Percentiles rank a stretch among this genome's conserved stretches.
Conservation (phyloP, 306 rosid genomes). For the Castanea crenata region DNA sequence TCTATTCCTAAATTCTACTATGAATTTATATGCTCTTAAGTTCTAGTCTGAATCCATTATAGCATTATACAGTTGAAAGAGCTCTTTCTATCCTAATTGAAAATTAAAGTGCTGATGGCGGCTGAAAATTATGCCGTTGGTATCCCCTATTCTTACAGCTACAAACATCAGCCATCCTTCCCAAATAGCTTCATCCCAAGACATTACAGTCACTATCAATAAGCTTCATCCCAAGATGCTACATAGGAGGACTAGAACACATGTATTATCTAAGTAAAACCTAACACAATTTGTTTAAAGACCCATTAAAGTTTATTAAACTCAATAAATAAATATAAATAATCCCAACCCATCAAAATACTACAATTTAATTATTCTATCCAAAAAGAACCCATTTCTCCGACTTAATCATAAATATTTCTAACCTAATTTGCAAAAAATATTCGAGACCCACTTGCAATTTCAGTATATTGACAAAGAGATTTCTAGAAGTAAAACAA, state of each 20-base stretch:
- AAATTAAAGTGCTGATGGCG: neutral
- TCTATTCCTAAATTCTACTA: too few species aligned
- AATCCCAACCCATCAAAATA: neutral
- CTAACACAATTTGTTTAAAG: neutral
- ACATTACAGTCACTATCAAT: neutral
- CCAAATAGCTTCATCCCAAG: neutral
- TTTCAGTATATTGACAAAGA: neutral
- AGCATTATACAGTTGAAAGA: too few species aligned
- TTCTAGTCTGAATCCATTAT: too few species aligned
- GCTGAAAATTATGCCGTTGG: neutral
- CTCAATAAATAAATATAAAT: neutral
- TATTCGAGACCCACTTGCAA: conserved; percentile 21
- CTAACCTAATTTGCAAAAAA: conserved; percentile 7
- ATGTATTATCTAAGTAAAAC: too few species aligned
- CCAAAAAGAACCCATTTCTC: neutral
- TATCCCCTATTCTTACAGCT: neutral
- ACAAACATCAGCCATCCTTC: neutral
- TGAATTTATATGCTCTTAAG: too few species aligned
- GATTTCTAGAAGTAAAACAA: neutral
- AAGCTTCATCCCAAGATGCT: neutral
- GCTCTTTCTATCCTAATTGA: neutral
- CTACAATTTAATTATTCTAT: neutral
- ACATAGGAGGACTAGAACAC: too few species aligned
- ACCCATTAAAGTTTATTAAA: neutral
- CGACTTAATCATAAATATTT: neutral